Evolutionary conservation across 768 basidiomycete genomes (phyloP), one percentile per base, ranked within the genome.

Genomic region (Russula sp.): DNA sequence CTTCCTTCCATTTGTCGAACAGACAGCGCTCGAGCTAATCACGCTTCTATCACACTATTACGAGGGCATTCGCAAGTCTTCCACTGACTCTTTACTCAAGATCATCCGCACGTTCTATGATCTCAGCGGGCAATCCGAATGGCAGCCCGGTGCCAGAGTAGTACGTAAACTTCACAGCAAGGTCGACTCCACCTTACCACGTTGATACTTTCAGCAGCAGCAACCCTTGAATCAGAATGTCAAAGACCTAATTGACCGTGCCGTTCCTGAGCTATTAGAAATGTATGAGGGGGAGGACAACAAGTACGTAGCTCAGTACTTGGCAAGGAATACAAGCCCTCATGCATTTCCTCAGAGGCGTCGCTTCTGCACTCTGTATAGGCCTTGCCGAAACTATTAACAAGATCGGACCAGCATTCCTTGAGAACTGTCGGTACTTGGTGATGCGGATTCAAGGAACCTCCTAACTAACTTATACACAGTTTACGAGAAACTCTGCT

Each of bases 221-320:
- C 38, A 42, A 66, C 81, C 83, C 49, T 73, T 92, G 52, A 83
- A 85, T 66, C 74, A 76, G 38, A 84, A 83, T 51, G 90, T 98
- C 66, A 84, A 82, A 68, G 85, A 92, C 67, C 81, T 98, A 49
- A 84, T 93, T 61, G 81, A 81, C 6, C 87, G 90, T 67, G 81
- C 86, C 47, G 72, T 98, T 48, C 80, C 80, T 7, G 81, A 85
- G 29, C 79, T 98, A 35, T 71, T 98, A 62, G 89, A 94, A 57
- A 87, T 93, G 84, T 96, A 91, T 74, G 87, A 90, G 69, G 84
- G 86, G 3, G 97, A 99, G 75, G 97, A 99, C 69, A 93, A 96
- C 79, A 96, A 98, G 93, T 97, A 71, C 78, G 92, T 83, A 51
- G 53, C 11, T 65, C 69, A 60, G 25, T 41, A 66, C 7, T 41